Base-by-base conservation (phyloP, 768 basidiomycete species). In the Psilocybe sp. region DNA sequence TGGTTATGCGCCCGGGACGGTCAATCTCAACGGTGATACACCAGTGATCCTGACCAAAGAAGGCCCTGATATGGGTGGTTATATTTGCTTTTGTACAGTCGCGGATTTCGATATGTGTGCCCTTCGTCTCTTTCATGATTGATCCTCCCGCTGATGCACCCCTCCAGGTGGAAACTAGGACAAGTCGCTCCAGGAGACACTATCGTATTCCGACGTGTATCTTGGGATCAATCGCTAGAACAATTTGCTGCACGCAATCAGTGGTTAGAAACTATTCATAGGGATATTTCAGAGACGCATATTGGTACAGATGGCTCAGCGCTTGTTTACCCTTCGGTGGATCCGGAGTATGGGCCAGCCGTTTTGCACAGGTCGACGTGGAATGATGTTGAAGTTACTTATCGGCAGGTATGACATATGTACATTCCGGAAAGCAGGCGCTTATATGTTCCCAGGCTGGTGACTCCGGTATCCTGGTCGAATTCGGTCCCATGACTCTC, bases 21-120 rank as follows among this genome's bases (percentile, higher is more conserved):
- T 85, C 51, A 85, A 85, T 55, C 50, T 85, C 46, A 87, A 87
- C 55, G 85, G 85, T 1, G 85, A 87, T 58, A 85, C 82, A 0
- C 84, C 86, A 0, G 81, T 86, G 2, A 77, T 85, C n/a, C 64
- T 85, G 44, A 74, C 75, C 4, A 73, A 74, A 20, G 85, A 85
- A 58, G 80, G 79, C 0, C 82, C 82, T 0, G 80, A 81, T 61
- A 81, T 81, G 75, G 82, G 82, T 5, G 83, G 82, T 1, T 82
- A 84, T 46, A 59, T 83, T 11, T 84, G 81, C 56, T 46, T 76
- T 15, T 81, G 78, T 50, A 80, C 82, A 0, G 69, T 84, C 2
- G 72, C 74, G 4, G 68, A 74, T 2, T 71, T 69, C 1, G 81
- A 84, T 14, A 57, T 76, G 82, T 82, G 54, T 46, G 76, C 63